Evolutionary conservation across 208 protist species (phyloP).

Genomic region (Leishmania aethiopica): DNA sequence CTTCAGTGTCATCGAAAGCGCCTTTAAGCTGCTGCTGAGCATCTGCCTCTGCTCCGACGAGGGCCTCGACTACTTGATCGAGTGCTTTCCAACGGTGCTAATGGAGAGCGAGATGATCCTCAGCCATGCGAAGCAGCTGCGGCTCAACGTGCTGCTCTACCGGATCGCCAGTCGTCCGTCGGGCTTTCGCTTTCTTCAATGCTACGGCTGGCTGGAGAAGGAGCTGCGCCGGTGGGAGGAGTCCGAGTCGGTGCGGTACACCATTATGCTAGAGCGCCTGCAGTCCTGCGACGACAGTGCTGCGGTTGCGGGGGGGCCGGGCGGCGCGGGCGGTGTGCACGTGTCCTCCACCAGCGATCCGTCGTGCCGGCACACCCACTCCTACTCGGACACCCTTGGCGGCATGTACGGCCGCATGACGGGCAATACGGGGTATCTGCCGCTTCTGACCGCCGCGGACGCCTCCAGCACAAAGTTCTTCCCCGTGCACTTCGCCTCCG

Average conservation of each 20-base stretch:
- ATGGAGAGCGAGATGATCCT: conserved; percentile 86
- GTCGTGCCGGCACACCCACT: conserved; percentile 40
- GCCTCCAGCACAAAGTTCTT: conserved; percentile 59
- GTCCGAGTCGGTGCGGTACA: conserved; percentile 60
- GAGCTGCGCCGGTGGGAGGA: conserved; percentile 86
- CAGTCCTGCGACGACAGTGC: conserved; percentile 42
- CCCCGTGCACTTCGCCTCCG: conserved; percentile 80
- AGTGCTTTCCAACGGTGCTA: conserved; percentile 73
- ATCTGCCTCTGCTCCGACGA: conserved; percentile 89
- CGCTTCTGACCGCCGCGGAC: conserved; percentile 40
- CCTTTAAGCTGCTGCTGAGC: conserved; percentile 82
- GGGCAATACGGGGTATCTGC: conserved; percentile 27
- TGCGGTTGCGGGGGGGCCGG: not conserved
- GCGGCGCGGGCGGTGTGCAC: conserved; percentile 5
- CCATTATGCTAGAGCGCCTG: conserved; percentile 50
- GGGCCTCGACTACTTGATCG: conserved; percentile 86
- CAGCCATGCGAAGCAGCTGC: conserved; percentile 66
- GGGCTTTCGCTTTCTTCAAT: conserved; percentile 87
- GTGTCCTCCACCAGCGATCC: conserved; percentile 20
- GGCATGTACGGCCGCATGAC: conserved; percentile 20
- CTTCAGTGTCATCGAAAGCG: conserved; percentile 76
- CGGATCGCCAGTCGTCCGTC: conserved; percentile 71
- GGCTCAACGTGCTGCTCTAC: conserved; percentile 75
- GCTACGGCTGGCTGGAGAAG: conserved; percentile 84
- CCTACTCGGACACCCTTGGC: conserved; percentile 43